These are phyloP conservation scores for Alternaria arbusti DNA, from an alignment of 2,329 filamentous ascomycete genomes.

Conservation along the genomic window DNA sequence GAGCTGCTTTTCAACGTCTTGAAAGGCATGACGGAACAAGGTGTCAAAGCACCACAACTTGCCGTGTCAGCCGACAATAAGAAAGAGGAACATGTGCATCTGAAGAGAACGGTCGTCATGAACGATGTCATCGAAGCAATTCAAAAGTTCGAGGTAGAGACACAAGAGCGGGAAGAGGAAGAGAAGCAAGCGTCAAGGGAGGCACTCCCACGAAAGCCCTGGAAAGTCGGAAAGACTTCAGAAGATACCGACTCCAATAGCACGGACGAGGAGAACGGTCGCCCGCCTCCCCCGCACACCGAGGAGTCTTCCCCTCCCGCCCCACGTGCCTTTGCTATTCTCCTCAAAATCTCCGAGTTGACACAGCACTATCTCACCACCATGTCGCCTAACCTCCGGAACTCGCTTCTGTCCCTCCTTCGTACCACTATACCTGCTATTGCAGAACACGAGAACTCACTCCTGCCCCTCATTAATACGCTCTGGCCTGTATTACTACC, in stretches of 20 bases:
- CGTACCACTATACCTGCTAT: slow-evolving; percentile 74
- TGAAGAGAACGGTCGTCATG: slow-evolving; percentile 17
- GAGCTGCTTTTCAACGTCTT: slow-evolving; percentile 85
- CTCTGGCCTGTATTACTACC: slow-evolving; percentile 83
- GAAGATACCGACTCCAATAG: slow-evolving; percentile 42
- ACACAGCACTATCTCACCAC: slow-evolving; percentile 92
- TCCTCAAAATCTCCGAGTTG: slow-evolving; percentile 80
- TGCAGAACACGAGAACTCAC: slow-evolving; percentile 77
- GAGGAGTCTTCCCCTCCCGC: slow-evolving; percentile 65
- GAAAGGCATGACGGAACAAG: slow-evolving; percentile 82
- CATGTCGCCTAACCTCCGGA: slow-evolving; percentile 77
- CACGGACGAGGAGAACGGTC: slow-evolving; percentile 39
- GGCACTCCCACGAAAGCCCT: slow-evolving; percentile 41
- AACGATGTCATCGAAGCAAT: slow-evolving; percentile 33
- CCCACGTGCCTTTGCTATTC: slow-evolving; percentile 79
- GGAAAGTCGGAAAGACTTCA: slow-evolving; percentile 40
- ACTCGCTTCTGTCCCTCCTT: slow-evolving; percentile 78
- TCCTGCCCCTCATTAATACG: slow-evolving; percentile 86
- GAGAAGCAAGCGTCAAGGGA: slow-evolving; percentile 20
- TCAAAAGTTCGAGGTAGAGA: slow-evolving; percentile 45
- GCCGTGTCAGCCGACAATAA: slow-evolving; percentile 37
- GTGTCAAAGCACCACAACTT: slow-evolving; percentile 64
- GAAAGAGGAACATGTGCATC: background rate
- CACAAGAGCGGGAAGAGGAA: slow-evolving; percentile 32
- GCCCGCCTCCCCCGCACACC: slow-evolving; percentile 25